phyloP scores from a whole-genome alignment of 306 rosid genomes.

The Delonix regia region DNA sequence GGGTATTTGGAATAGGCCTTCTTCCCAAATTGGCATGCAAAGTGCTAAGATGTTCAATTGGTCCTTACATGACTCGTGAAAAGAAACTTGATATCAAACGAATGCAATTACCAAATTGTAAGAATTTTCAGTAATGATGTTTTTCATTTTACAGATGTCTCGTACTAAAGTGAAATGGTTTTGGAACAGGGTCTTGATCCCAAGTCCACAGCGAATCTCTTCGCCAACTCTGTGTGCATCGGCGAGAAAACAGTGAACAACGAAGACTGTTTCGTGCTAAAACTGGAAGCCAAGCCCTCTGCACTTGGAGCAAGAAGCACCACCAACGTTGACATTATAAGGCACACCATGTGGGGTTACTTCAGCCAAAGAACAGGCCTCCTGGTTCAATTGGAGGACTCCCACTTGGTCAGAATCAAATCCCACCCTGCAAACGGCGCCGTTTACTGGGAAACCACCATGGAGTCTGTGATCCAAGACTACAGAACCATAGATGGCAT shows the following conservation, averaged over 20 bases:
- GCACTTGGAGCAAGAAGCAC: constrained; percentile 73
- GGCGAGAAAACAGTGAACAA: constrained; percentile 80
- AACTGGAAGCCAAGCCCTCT: constrained; percentile 65
- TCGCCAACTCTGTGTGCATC: constrained; percentile 63
- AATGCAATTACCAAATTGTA: too few species aligned
- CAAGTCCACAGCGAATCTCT: constrained; percentile 75
- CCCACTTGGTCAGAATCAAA: constrained; percentile 77
- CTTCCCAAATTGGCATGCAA: too few species aligned
- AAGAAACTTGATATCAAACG: too few species aligned
- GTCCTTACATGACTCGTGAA: too few species aligned
- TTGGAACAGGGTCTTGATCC: constrained; percentile 87
- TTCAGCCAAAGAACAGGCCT: constrained; percentile 93
- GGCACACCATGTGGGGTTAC: constrained; percentile 89
- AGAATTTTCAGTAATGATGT: not conserved
- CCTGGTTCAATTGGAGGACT: constrained; percentile 75
- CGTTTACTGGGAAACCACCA: constrained; percentile 90
- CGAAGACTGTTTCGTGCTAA: constrained; percentile 82
- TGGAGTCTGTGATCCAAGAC: constrained; percentile 75
- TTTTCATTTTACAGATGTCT: not conserved
- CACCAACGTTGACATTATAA: constrained; percentile 67
- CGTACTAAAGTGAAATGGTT: not conserved
- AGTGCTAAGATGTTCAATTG: too few species aligned
- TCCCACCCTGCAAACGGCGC: constrained; percentile 40
- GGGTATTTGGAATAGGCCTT: too few species aligned
- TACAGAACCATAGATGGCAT: constrained; percentile 71